A percentile compares a stretch with the other conserved stretches of the same genome.
These are phyloP conservation scores for Senecio squalidus DNA, from an alignment of 140 eudicot species.

Conservation along the genomic window DNA sequence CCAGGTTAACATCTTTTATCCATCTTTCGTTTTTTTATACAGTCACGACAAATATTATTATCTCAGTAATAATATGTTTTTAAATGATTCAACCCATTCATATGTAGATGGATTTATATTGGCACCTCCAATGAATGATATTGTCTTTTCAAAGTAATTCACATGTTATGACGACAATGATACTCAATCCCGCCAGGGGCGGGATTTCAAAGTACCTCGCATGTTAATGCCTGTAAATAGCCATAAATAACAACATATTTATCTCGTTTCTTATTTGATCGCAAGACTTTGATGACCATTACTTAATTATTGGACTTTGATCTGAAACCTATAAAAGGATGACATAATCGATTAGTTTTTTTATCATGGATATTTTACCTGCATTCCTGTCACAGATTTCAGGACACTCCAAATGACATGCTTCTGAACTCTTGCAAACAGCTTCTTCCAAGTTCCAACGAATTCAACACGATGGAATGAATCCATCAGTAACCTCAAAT, in stretches of 20 bases:
- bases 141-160: neutral
- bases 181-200: too few relatives aligned
- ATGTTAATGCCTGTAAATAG: too few relatives aligned
- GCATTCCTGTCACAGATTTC: constrained; percentile 97
- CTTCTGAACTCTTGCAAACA: constrained; percentile 77
- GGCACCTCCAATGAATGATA: neutral
- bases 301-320: too few relatives aligned
- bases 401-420: constrained; percentile 93
- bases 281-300: neutral
- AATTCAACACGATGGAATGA: constrained; percentile 77
- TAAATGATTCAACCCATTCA: too few relatives aligned
- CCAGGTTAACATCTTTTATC: too few relatives aligned
- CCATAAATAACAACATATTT: neutral
- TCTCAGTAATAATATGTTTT: neutral
- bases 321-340: neutral
- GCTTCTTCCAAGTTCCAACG: constrained; percentile 88
- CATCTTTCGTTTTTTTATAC: too few relatives aligned
- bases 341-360: neutral
- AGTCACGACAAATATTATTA: too few relatives aligned
- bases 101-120: neutral
- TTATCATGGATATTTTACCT: constrained; percentile 36
- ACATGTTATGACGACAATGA: neutral
- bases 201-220: too few relatives aligned
- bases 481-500: constrained; percentile 86
- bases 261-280: neutral